phyloP scores from a whole-genome alignment of 805 yeast species.

The Ogataea naganishii region DNA sequence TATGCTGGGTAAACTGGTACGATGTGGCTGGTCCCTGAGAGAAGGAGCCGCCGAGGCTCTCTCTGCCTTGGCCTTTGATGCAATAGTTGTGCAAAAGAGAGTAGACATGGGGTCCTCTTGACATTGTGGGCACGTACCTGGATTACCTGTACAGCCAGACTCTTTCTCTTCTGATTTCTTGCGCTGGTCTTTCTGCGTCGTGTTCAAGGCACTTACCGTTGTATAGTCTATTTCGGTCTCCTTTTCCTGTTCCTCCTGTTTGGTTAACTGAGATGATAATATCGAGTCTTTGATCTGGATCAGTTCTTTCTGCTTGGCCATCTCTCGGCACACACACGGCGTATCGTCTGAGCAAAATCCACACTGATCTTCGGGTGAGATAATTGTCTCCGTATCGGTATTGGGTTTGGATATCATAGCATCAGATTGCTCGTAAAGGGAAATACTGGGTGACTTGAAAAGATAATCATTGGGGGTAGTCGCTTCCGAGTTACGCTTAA shows the following conservation, averaged over 20 bases:
- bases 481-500: too few relatives aligned
- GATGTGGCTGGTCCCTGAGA: too few relatives aligned
- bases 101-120: conserved; percentile 84
- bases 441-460: conserved; percentile 16
- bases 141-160: conserved; percentile 64
- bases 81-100: conserved; percentile 79
- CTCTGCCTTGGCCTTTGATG: conserved; percentile 24
- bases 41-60: too few relatives aligned
- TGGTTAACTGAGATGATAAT: conserved; percentile 12
- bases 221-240: not conserved
- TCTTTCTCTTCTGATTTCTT: not conserved
- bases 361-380: conserved; percentile 52
- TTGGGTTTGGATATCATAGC: conserved; percentile 14
- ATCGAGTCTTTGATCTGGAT: conserved; percentile 13
- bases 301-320: conserved; percentile 37
- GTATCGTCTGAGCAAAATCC: conserved; percentile 92
- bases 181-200: conserved; percentile 5
- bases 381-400: conserved; percentile 36
- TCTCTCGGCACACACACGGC: conserved; percentile 88
- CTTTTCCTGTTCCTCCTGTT: not conserved
- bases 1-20: too few relatives aligned
- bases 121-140: conserved; percentile 81
- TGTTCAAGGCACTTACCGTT: conserved; percentile 5
- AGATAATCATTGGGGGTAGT: conserved; percentile 12
- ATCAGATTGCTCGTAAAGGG: conserved; percentile 3